Conservation (phyloP, 192 early-diverging fungal species). For the Linnemannia schmuckeri region DNA sequence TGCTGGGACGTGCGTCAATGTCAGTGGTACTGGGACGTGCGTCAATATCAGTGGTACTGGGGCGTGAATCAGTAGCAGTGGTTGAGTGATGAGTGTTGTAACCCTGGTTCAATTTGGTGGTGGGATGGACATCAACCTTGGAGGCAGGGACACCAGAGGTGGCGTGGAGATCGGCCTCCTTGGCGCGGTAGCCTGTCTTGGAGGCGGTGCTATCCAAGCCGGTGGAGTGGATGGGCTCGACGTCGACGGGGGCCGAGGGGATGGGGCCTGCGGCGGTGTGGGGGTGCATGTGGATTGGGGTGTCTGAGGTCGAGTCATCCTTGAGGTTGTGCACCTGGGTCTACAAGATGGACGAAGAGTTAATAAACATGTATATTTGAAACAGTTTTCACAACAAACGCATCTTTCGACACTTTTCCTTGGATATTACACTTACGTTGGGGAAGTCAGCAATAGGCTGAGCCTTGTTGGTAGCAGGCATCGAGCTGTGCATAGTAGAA, state of each 20-base stretch:
- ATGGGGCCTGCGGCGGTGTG: not conserved
- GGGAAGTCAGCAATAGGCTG: not conserved
- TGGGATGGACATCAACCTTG: constrained; percentile 20
- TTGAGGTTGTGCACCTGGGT: not conserved
- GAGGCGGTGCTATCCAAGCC: not conserved
- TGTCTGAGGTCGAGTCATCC: not conserved
- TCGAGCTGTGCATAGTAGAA: not conserved
- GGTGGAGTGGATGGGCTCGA: constrained; percentile 1
- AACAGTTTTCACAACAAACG: too few species aligned
- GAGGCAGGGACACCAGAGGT: not conserved
- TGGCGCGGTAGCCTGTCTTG: not conserved
- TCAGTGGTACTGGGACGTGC: not conserved
- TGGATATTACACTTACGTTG: not conserved
- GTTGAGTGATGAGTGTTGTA: not conserved
- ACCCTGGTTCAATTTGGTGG: constrained; percentile 15
- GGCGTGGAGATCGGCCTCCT: constrained; percentile 16
- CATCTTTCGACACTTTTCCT: too few species aligned
- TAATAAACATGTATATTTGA: too few species aligned
- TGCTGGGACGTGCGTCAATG: too few species aligned
- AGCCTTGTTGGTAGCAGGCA: not conserved
- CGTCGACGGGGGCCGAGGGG: not conserved
- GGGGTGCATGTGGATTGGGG: not conserved
- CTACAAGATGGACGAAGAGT: not conserved
- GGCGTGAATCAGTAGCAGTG: not conserved
- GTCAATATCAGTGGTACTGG: not conserved